A percentile compares a stretch with the other conserved stretches of the same genome.
Evolutionary conservation across 371 early-diverging fungal species (phyloP).

Genomic region (Massospora cicadina): DNA sequence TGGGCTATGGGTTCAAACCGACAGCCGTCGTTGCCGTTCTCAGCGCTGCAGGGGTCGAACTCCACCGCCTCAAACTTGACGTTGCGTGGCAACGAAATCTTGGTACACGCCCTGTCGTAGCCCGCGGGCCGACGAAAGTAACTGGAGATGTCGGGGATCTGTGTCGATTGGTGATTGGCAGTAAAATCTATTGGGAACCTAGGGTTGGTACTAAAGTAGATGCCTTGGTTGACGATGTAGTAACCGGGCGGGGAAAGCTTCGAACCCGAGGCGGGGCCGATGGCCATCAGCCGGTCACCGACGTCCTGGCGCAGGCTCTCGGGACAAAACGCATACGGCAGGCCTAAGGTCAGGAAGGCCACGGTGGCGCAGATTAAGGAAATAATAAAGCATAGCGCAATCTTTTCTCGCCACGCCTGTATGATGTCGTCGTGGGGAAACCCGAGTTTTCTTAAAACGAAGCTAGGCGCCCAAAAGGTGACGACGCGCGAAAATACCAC

Average conservation of each 20-base stretch:
- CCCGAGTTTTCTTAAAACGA: slow-evolving; percentile 27
- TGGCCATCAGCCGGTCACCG: not conserved
- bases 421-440: slow-evolving; percentile 37
- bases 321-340: slow-evolving; percentile 33
- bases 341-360: slow-evolving; percentile 40
- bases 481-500: slow-evolving; percentile 51
- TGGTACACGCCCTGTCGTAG: not conserved
- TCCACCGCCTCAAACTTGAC: not conserved
- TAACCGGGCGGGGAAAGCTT: slow-evolving; percentile 1
- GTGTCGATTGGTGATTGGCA: not conserved
- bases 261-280: not conserved
- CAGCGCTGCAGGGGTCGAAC: not conserved
- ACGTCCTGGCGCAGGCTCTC: not conserved
- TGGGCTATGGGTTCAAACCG: not conserved
- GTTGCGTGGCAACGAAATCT: not conserved
- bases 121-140: not conserved
- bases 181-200: not conserved
- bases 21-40: slow-evolving; percentile 4
- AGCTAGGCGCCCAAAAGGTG: slow-evolving; percentile 60
- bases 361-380: slow-evolving; percentile 34
- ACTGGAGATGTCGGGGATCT: slow-evolving; percentile 2
- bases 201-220: not conserved
- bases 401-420: slow-evolving; percentile 87
- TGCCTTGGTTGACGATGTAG: not conserved
- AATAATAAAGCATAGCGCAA: slow-evolving; percentile 57